Evolutionary conservation across 1,284 basidiomycete genomes (phyloP).

Genomic region (Cutaneotrichosporon cavernicola): DNA sequence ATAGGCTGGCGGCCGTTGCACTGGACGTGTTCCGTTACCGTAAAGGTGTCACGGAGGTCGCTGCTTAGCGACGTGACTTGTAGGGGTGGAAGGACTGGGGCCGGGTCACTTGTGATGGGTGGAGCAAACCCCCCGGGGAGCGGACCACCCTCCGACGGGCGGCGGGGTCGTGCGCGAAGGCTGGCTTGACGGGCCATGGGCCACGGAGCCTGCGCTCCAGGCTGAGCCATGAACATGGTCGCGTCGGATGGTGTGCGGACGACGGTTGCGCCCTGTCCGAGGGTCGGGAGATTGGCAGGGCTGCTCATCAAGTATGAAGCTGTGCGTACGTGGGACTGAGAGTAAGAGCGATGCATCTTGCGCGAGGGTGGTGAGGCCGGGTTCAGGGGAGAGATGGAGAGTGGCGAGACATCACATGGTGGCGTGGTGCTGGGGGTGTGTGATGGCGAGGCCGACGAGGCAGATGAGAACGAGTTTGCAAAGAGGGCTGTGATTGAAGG

Average conservation of each 20-base stretch:
- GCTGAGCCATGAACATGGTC: conserved; percentile 26
- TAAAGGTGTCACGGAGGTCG: conserved; percentile 4
- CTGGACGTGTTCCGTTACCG: neutral
- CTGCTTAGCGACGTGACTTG: neutral
- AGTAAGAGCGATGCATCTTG: conserved; percentile 23
- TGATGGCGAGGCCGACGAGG: neutral
- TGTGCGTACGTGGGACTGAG: conserved; percentile 14
- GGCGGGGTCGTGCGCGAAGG: conserved; percentile 8
- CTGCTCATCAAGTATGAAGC: conserved; percentile 5
- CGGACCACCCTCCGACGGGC: neutral
- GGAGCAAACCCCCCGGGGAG: neutral
- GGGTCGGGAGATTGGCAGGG: neutral
- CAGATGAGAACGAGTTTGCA: neutral
- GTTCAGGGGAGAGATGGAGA: conserved; percentile 3
- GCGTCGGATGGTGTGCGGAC: conserved; percentile 40
- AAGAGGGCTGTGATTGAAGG: conserved; percentile 9
- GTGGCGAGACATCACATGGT: neutral
- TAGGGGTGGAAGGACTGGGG: conserved; percentile 3
- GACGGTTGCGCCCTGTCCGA: conserved; percentile 31
- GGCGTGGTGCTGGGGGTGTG: neutral
- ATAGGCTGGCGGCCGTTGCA: neutral
- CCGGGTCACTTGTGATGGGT: neutral
- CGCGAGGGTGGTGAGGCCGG: neutral
- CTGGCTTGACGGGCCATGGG: conserved; percentile 14
- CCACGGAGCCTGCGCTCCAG: neutral